These are phyloP conservation scores for Lycium ferocissimum DNA, from an alignment of 257 asterid species.

Conservation along the genomic window DNA sequence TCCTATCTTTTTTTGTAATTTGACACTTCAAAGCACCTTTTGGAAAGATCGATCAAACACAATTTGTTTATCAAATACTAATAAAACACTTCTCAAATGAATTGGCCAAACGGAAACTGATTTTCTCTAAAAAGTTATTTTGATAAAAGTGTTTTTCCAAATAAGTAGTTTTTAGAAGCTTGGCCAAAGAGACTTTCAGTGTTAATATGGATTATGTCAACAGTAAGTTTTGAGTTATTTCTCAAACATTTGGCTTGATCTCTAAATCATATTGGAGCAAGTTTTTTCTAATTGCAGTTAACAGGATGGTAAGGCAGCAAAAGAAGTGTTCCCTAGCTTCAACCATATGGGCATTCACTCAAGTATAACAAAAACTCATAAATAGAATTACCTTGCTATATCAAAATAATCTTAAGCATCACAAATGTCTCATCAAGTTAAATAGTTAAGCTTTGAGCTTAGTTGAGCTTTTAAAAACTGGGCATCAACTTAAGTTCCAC, in stretches of 20 bases:
- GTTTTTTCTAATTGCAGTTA: background rate
- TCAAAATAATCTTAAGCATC: background rate
- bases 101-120: background rate
- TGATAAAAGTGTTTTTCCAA: background rate
- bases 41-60: too few relatives aligned
- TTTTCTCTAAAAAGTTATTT: background rate
- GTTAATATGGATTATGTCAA: background rate
- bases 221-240: background rate
- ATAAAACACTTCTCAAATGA: background rate
- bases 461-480: background rate
- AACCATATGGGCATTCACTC: background rate
- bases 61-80: background rate
- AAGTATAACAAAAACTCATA: background rate
- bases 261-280: background rate
- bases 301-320: background rate
- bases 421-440: slow-evolving; percentile 2
- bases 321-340: slow-evolving; percentile 18
- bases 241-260: background rate
- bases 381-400: background rate
- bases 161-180: background rate
- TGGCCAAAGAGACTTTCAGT: background rate
- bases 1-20: too few relatives aligned
- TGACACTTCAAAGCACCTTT: too few relatives aligned
- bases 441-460: background rate
- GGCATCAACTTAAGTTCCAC: too few relatives aligned